A percentile compares a stretch with the other conserved stretches of the same genome.
Conservation (phyloP, 805 yeast species). For the Hanseniaspora lachancei region DNA sequence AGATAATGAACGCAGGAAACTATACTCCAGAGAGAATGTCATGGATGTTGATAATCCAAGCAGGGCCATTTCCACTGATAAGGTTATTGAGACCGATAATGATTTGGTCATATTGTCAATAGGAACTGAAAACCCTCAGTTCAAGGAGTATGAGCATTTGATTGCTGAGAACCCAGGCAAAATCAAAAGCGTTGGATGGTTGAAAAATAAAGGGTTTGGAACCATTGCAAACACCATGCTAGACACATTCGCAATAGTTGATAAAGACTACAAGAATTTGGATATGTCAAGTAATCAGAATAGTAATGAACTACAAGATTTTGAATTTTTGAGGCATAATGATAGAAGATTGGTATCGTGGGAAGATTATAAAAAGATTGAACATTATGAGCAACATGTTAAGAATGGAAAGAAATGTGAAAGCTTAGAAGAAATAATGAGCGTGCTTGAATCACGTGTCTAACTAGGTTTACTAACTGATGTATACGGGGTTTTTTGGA, state of each 20-base stretch:
- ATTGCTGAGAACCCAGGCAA: constrained; percentile 26
- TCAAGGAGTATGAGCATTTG: constrained; percentile 30
- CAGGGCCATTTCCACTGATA: not conserved
- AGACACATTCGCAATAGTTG: constrained; percentile 68
- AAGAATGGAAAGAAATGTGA: constrained; percentile 15
- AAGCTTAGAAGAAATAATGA: not conserved
- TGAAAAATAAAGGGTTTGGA: constrained; percentile 72
- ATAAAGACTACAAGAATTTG: constrained; percentile 43
- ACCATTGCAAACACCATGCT: constrained; percentile 84
- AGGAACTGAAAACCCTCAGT: constrained; percentile 36
- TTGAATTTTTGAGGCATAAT: constrained; percentile 12
- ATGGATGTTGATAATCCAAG: constrained; percentile 18
- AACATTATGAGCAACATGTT: constrained; percentile 18
- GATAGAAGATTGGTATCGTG: constrained; percentile 21
- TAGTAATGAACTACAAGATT: not conserved
- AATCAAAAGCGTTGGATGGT: constrained; percentile 68
- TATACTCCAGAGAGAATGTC: constrained; percentile 18
- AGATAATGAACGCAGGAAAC: constrained; percentile 24
- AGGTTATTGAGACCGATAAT: constrained; percentile 27
- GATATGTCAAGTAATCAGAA: not conserved
- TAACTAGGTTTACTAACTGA: not conserved
- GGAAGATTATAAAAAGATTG: constrained; percentile 23
- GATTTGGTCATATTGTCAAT: constrained; percentile 69
- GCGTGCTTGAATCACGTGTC: not conserved
- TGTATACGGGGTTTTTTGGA: too few relatives aligned